Evolutionary conservation across 1,139 yeast species (phyloP).

Genomic region (Scheffersomyces lignicola): DNA sequence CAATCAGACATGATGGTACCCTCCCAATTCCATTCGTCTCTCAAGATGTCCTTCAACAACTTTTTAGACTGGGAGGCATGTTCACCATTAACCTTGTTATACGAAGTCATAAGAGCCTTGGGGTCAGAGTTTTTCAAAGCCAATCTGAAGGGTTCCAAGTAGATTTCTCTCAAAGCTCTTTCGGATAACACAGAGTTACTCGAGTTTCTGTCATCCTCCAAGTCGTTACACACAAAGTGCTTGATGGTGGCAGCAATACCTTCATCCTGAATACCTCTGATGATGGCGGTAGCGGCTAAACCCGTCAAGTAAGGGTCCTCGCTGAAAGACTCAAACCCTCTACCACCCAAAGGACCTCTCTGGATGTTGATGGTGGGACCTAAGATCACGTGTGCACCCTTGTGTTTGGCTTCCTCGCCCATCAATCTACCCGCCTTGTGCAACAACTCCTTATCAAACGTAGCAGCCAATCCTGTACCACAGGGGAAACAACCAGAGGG

Average conservation of each 20-base stretch:
- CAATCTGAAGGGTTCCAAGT: conserved; percentile 61
- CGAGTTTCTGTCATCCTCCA: conserved; percentile 55
- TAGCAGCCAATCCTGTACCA: conserved; percentile 47
- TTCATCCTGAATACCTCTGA: conserved; percentile 30
- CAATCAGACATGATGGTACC: conserved; percentile 64
- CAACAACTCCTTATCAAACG: conserved; percentile 29
- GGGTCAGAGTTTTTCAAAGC: conserved; percentile 48
- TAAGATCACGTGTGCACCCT: conserved; percentile 32
- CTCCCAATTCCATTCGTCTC: conserved; percentile 36
- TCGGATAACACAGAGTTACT: conserved; percentile 51
- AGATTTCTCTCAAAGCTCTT: conserved; percentile 61
- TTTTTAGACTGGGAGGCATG: conserved; percentile 50
- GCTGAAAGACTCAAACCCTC: conserved; percentile 35
- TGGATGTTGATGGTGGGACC: conserved; percentile 38
- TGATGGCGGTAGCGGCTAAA: conserved; percentile 24
- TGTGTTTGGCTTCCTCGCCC: conserved; percentile 33
- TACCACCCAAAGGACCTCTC: conserved; percentile 36
- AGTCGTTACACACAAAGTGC: conserved; percentile 62
- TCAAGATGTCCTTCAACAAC: conserved; percentile 43
- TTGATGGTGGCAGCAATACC: conserved; percentile 57
- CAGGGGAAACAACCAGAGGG: conserved; percentile 39
- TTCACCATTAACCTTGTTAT: conserved; percentile 58
- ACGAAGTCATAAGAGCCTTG: conserved; percentile 52
- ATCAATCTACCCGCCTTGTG: conserved; percentile 30
- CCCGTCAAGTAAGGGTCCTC: conserved; percentile 38